Conservation (phyloP, 2,329 filamentous ascomycete species). For the Pestalotiopsis sp. region DNA sequence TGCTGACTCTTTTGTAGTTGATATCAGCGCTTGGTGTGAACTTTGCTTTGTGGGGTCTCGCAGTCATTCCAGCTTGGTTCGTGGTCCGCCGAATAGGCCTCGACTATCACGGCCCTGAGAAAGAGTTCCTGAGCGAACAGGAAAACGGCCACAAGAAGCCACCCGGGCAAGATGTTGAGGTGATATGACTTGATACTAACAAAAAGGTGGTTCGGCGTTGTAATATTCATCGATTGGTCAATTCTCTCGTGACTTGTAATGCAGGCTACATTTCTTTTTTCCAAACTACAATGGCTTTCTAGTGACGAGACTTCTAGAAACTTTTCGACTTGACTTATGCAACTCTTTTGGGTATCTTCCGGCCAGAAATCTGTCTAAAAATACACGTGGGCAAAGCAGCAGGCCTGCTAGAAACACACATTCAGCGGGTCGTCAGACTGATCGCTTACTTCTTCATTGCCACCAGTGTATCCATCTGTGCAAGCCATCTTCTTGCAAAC, state of each 20-base stretch:
- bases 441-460: constrained; percentile 27
- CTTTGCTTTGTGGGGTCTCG: constrained; percentile 26
- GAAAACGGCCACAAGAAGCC: neutral
- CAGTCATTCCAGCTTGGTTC: constrained; percentile 22
- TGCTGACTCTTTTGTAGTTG: constrained; percentile 8
- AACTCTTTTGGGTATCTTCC: constrained; percentile 1
- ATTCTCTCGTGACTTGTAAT: no score
- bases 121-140: neutral
- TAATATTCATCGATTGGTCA: no score
- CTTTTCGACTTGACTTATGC: neutral
- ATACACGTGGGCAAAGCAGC: neutral
- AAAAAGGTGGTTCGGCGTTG: no score
- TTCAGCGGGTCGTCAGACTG: neutral
- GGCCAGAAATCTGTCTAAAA: neutral
- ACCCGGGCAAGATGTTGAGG: neutral
- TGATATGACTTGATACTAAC: no score
- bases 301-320: neutral
- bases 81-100: constrained; percentile 24
- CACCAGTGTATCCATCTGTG: constrained; percentile 73
- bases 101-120: constrained; percentile 15
- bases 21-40: constrained; percentile 22
- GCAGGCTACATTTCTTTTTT: neutral
- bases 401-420: neutral
- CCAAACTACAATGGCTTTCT: neutral
- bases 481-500: constrained; percentile 78